A percentile compares a stretch with the other conserved stretches of the same genome.
phyloP scores from a whole-genome alignment of 1,284 basidiomycete species.

The Ustilago nuda region DNA sequence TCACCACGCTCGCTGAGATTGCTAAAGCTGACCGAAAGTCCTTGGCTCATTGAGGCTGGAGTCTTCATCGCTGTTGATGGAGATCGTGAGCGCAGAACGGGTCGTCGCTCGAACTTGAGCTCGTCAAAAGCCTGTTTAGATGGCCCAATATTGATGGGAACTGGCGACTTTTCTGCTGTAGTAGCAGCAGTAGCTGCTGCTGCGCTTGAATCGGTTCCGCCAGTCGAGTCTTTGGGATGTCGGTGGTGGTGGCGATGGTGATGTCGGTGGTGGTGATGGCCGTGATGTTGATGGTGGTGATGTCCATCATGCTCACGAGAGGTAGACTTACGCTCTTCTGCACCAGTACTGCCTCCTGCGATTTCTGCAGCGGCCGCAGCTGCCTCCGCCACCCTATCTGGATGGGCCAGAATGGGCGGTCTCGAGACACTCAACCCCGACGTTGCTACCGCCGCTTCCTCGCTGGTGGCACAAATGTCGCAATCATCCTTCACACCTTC shows the following conservation, averaged over 20 bases:
- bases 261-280: slow-evolving; percentile 28
- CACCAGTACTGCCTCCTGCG: slow-evolving; percentile 7
- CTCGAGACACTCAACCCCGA: slow-evolving; percentile 30
- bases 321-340: background rate
- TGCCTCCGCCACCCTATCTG: slow-evolving; percentile 29
- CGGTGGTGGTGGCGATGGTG: slow-evolving; percentile 27
- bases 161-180: slow-evolving; percentile 10
- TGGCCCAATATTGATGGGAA: slow-evolving; percentile 8
- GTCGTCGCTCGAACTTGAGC: slow-evolving; percentile 58
- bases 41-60: slow-evolving; percentile 4
- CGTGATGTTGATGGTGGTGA: slow-evolving; percentile 32
- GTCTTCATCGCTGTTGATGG: slow-evolving; percentile 35
- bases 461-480: background rate
- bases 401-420: slow-evolving; percentile 19
- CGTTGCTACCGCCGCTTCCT: background rate
- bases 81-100: slow-evolving; percentile 55
- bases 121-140: slow-evolving; percentile 23
- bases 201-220: background rate
- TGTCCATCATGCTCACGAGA: slow-evolving; percentile 3
- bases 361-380: slow-evolving; percentile 27
- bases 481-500: background rate
- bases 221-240: slow-evolving; percentile 17
- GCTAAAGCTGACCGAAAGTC: slow-evolving; percentile 47
- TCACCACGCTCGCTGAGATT: slow-evolving; percentile 35
- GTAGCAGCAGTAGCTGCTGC: background rate